These are phyloP conservation scores for Cutaneotrichosporon sp. DNA, from an alignment of 1,284 basidiomycete genomes.

Conservation along the genomic window DNA sequence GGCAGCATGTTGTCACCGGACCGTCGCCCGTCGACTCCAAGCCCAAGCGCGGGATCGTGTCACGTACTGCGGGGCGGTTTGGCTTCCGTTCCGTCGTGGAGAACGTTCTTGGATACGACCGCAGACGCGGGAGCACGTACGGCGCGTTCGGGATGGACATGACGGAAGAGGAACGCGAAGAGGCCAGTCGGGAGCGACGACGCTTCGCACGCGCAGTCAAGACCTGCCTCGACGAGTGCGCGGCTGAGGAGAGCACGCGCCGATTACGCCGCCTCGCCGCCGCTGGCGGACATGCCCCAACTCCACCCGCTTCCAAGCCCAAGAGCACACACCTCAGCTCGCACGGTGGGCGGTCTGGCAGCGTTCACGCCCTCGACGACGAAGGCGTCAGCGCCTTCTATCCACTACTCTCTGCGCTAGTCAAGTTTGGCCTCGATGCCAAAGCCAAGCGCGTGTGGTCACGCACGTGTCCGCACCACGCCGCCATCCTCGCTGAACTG, in stretches of 20 bases:
- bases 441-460: slow-evolving; percentile 45
- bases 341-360: not conserved
- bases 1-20: slow-evolving; percentile 38
- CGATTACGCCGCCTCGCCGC: slow-evolving; percentile 28
- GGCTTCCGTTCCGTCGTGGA: slow-evolving; percentile 46
- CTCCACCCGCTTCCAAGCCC: slow-evolving; percentile 2
- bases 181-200: slow-evolving; percentile 41
- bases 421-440: slow-evolving; percentile 42
- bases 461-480: slow-evolving; percentile 47
- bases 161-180: slow-evolving; percentile 40
- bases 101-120: slow-evolving; percentile 40
- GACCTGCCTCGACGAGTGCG: slow-evolving; percentile 42
- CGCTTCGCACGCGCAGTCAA: slow-evolving; percentile 46
- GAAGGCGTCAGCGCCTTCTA: slow-evolving; percentile 41
- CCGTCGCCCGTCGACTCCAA: slow-evolving; percentile 31
- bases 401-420: slow-evolving; percentile 45
- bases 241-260: slow-evolving; percentile 38
- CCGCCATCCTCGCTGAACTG: slow-evolving; percentile 45
- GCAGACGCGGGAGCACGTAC: slow-evolving; percentile 28
- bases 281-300: not conserved
- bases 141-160: slow-evolving; percentile 22
- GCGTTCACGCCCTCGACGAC: not conserved
- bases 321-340: slow-evolving; percentile 27
- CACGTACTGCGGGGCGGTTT: slow-evolving; percentile 43
- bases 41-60: slow-evolving; percentile 33